phyloP scores from a whole-genome alignment of 768 basidiomycete species.

The Myochromella boudieri region DNA sequence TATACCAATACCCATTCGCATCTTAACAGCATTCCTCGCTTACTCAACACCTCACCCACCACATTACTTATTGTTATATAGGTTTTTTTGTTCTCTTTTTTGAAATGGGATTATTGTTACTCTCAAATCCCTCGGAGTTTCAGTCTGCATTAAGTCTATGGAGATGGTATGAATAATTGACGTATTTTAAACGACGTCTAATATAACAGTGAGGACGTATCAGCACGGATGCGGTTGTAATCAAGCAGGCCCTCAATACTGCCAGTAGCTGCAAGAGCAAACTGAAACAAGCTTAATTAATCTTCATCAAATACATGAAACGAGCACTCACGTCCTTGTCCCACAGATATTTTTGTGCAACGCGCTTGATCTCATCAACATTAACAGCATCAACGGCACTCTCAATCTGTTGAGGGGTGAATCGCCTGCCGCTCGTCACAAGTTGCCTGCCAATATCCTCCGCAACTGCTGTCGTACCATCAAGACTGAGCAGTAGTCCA shows the following conservation, averaged over 20 bases:
- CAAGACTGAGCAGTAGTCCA: conserved; percentile 82
- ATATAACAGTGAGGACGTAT: conserved; percentile 80
- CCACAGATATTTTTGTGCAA: conserved; percentile 96
- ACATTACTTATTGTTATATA: conserved; percentile 7
- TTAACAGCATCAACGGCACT: conserved; percentile 87
- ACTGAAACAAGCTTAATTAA: conserved; percentile 34
- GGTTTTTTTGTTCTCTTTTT: neutral
- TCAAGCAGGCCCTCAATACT: conserved; percentile 90
- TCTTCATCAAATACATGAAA: conserved; percentile 7
- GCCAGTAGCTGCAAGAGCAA: conserved; percentile 88
- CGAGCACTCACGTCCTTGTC: conserved; percentile 78
- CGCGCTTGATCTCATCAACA: conserved; percentile 86
- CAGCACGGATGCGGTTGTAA: conserved; percentile 86
- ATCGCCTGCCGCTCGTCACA: conserved; percentile 87
- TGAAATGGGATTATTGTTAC: no score
- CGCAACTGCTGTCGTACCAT: conserved; percentile 95
- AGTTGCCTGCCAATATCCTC: conserved; percentile 99
- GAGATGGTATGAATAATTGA: no score
- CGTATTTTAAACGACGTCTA: no score
- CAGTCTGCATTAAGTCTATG: no score
- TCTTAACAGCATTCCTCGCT: neutral
- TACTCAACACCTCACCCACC: neutral
- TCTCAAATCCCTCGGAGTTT: no score
- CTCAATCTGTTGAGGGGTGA: conserved; percentile 94
- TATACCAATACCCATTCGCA: conserved; percentile 2